Evolutionary conservation across 2,329 filamentous ascomycete genomes (phyloP).

Genomic region (Pyricularia grisea): DNA sequence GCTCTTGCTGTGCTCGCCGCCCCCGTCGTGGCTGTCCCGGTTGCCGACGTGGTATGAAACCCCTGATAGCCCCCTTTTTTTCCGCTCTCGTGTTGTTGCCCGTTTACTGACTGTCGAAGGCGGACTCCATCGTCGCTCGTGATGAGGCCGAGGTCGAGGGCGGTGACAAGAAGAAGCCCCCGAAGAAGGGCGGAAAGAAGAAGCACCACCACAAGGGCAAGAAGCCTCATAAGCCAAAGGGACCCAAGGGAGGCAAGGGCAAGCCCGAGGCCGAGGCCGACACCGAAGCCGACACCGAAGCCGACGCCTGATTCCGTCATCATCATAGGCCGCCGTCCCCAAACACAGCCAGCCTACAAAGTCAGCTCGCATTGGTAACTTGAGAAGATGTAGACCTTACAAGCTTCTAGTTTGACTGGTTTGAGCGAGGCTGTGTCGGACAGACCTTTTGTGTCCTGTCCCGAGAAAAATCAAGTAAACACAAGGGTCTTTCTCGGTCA

Average conservation of each 20-base stretch:
- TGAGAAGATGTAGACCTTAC: no score
- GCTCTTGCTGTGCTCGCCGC: conserved; percentile 3
- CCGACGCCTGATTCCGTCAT: background rate
- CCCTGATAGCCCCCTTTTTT: background rate
- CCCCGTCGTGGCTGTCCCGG: background rate
- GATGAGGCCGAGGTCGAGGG: background rate
- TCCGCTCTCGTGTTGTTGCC: background rate
- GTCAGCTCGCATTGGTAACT: no score
- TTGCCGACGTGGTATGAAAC: background rate
- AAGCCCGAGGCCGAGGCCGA: no score
- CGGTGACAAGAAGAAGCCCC: background rate
- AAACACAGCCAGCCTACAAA: no score
- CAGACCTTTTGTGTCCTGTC: no score
- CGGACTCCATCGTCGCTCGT: background rate
- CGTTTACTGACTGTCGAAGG: background rate
- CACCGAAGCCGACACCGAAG: no score
- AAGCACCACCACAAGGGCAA: background rate
- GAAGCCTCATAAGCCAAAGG: background rate
- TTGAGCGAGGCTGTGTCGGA: no score
- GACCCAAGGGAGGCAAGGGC: background rate
- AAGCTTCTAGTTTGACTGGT: no score
- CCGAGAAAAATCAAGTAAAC: no score
- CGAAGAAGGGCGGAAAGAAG: background rate
- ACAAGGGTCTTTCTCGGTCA: no score
- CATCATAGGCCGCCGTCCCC: background rate